phyloP scores from a whole-genome alignment of 108 stramenopile species.

The Ochromonas danica region DNA sequence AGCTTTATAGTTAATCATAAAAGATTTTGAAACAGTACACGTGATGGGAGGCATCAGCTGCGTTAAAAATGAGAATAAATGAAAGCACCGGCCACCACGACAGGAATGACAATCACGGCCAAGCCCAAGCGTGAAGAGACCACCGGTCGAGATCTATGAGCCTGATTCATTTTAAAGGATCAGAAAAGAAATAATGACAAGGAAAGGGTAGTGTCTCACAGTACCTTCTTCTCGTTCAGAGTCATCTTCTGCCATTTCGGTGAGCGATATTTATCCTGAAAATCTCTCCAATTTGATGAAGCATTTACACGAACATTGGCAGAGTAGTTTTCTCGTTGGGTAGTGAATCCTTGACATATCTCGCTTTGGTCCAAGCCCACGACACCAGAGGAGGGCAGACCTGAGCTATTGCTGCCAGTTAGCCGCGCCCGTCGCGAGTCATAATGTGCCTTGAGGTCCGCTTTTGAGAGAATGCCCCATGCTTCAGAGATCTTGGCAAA shows the following conservation, averaged over 20 bases:
- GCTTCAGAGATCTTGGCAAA: not conserved
- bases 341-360: not conserved
- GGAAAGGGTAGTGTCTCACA: too few relatives aligned
- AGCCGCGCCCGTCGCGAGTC: not conserved
- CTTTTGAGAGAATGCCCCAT: not conserved
- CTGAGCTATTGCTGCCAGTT: not conserved
- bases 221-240: too few relatives aligned
- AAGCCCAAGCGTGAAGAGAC: too few relatives aligned
- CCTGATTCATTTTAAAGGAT: too few relatives aligned
- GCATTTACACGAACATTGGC: not conserved
- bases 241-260: not conserved
- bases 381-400: not conserved
- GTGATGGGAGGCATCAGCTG: too few relatives aligned
- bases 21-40: too few relatives aligned
- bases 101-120: too few relatives aligned
- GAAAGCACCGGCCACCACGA: not conserved
- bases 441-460: not conserved
- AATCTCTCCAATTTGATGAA: slow-evolving; percentile 1
- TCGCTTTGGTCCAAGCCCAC: not conserved
- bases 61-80: not conserved
- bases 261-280: not conserved
- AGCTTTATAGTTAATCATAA: too few relatives aligned
- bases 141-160: too few relatives aligned
- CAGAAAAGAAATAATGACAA: too few relatives aligned
- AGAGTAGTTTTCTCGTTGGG: slow-evolving; percentile 1